Evolutionary conservation across 2,329 filamentous ascomycete species (phyloP).

Genomic region (Xylariales sp.): DNA sequence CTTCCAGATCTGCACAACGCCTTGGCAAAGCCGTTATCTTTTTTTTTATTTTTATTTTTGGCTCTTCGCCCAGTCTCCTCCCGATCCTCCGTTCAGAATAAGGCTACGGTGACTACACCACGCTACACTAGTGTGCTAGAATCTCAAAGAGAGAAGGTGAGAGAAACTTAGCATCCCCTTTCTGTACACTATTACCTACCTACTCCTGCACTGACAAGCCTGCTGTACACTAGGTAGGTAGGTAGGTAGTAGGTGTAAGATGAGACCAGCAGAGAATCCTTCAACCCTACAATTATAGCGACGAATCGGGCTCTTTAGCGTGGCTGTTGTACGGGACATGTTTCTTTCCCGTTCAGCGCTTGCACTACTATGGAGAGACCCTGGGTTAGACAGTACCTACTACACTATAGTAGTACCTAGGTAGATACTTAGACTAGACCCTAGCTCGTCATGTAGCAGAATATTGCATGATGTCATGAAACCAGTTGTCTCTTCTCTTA

Average conservation of each 20-base stretch:
- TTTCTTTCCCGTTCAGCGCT: background rate
- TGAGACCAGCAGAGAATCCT: background rate
- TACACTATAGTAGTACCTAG: no score
- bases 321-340: constrained; percentile 1
- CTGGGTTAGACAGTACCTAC: no score
- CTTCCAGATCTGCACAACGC: no score
- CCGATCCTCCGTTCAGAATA: no score
- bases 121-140: no score
- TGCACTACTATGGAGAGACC: no score
- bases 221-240: no score
- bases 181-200: no score
- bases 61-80: background rate
- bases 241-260: background rate
- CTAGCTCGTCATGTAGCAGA: constrained; percentile 15
- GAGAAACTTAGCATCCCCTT: no score
- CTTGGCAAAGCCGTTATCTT: constrained; percentile 27
- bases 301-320: constrained; percentile 22
- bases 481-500: background rate
- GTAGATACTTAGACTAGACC: no score
- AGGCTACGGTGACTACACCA: no score
- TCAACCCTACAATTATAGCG: constrained; percentile 3
- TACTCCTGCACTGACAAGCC: background rate
- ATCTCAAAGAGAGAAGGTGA: no score
- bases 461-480: constrained; percentile 37
- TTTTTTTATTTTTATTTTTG: constrained; percentile 22